These are phyloP conservation scores for Clitopilus hobsonii DNA, from an alignment of 768 basidiomycete species.

Conservation along the genomic window DNA sequence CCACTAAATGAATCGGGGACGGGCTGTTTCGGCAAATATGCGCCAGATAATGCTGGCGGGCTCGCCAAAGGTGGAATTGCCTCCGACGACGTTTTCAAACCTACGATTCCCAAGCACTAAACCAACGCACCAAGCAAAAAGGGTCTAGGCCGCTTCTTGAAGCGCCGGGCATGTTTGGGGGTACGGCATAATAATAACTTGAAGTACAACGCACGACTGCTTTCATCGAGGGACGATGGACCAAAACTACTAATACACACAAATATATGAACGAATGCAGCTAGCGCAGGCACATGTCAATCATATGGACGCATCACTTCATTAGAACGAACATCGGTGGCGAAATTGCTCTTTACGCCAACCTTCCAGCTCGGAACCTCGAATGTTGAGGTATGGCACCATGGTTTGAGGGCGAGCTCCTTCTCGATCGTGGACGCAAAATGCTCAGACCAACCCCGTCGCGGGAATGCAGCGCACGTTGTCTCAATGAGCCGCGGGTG, in stretches of 20 bases:
- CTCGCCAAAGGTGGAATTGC: no score
- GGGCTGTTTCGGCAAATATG: no score
- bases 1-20: no score
- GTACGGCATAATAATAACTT: no score
- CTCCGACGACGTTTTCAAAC: no score
- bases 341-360: constrained; percentile 42
- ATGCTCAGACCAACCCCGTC: constrained; percentile 39
- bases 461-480: constrained; percentile 35
- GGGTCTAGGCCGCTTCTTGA: no score
- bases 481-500: constrained; percentile 35
- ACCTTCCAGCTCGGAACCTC: constrained; percentile 39
- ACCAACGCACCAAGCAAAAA: no score
- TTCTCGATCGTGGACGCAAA: constrained; percentile 39
- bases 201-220: background rate
- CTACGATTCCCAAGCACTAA: no score
- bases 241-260: background rate
- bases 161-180: no score
- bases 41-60: no score
- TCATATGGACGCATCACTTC: constrained; percentile 36
- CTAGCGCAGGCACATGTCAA: constrained; percentile 4
- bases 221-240: background rate
- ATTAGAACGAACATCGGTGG: constrained; percentile 40
- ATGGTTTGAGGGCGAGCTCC: constrained; percentile 41
- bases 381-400: constrained; percentile 46
- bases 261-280: background rate